Percentiles rank a stretch among this genome's conserved stretches.
Evolutionary conservation across 352 stramenopile species (phyloP).

Genomic region (Globisporangium parvum): DNA sequence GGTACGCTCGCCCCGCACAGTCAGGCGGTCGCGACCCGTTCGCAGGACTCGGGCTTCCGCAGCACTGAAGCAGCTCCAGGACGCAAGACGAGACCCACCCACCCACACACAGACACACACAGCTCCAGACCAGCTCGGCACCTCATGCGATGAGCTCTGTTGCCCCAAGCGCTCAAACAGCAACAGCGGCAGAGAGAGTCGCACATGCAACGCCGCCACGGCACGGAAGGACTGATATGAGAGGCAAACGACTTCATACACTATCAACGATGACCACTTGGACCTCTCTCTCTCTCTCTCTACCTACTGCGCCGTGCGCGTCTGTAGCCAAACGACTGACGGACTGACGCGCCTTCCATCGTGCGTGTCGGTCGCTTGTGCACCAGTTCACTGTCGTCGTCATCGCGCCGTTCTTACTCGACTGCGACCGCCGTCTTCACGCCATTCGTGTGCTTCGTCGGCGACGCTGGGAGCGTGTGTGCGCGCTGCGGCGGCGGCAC

Average conservation of each 20-base stretch:
- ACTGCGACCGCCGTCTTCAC: slow-evolving; percentile 18
- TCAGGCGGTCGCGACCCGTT: slow-evolving; percentile 56
- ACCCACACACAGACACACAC: slow-evolving; percentile 3
- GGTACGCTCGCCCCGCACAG: slow-evolving; percentile 4
- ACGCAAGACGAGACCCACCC: slow-evolving; percentile 4
- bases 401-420: slow-evolving; percentile 12
- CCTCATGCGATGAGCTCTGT: too few relatives aligned
- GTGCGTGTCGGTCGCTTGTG: neutral
- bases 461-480: slow-evolving; percentile 10
- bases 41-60: slow-evolving; percentile 59
- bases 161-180: too few relatives aligned
- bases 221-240: neutral
- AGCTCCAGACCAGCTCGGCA: neutral
- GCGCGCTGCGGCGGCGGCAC: slow-evolving; percentile 21
- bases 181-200: too few relatives aligned
- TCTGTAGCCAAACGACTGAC: too few relatives aligned
- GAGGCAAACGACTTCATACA: neutral
- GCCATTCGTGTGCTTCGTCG: slow-evolving; percentile 15
- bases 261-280: neutral
- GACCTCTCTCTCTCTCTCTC: neutral
- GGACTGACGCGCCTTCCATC: neutral
- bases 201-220: too few relatives aligned
- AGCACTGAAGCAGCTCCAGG: slow-evolving; percentile 15
- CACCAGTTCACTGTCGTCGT: neutral
- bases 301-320: neutral